These are phyloP conservation scores for Suillus spraguei DNA, from an alignment of 768 basidiomycete genomes.

Conservation along the genomic window DNA sequence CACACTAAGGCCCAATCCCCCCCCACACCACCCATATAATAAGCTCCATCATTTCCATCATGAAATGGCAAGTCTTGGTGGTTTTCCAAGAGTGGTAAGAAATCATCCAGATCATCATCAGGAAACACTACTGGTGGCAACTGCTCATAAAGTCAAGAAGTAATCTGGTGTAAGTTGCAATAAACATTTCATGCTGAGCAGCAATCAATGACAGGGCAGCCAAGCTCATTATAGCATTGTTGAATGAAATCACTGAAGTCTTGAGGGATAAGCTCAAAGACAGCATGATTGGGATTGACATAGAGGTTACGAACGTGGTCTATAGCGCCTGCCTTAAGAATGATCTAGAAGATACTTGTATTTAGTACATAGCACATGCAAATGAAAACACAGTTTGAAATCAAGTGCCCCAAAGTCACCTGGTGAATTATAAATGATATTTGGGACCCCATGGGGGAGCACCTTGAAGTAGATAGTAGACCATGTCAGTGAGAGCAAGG, in stretches of 20 bases:
- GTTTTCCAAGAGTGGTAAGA: neutral
- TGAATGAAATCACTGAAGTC: neutral
- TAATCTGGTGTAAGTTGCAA: neutral
- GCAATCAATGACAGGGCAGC: neutral
- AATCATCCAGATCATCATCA: neutral
- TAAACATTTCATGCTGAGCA: neutral
- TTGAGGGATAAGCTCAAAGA: slow-evolving; percentile 1
- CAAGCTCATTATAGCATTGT: neutral
- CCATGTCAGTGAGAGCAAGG: neutral
- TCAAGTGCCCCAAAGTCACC: slow-evolving; percentile 30
- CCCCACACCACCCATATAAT: slow-evolving; percentile 10
- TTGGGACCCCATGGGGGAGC: slow-evolving; percentile 42
- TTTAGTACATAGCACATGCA: too few relatives aligned
- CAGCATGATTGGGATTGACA: neutral
- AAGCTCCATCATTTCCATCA: slow-evolving; percentile 20
- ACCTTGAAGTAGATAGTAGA: slow-evolving; percentile 12
- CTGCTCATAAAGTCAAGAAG: neutral
- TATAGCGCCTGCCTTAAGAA: neutral
- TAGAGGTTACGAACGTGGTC: neutral
- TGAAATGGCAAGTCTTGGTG: slow-evolving; percentile 16
- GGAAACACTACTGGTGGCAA: neutral
- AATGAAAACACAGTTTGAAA: slow-evolving; percentile 27
- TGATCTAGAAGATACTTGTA: too few relatives aligned
- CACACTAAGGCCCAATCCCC: neutral
- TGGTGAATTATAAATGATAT: slow-evolving; percentile 34